Evolutionary conservation across 2,329 filamentous ascomycete genomes (phyloP), one percentile per base, ranked within the genome.

Genomic region (Cytospora paraplurivora): DNA sequence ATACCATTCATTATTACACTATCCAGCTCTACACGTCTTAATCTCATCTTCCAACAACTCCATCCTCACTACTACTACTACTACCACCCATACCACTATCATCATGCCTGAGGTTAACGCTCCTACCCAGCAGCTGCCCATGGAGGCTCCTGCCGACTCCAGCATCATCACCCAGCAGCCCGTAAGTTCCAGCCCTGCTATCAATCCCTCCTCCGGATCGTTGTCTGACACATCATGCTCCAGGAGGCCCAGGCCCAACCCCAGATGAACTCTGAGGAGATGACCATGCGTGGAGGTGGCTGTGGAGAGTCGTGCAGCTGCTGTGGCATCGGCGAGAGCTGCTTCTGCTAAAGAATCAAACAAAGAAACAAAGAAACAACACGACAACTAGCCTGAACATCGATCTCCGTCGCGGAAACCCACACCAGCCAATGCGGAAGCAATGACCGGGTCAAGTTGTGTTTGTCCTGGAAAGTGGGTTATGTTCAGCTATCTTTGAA

Each of bases 111-210:
- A 71, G 67, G 65, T 62, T 50, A 65, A 69, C 52, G 65, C 64
- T 49, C 47, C 71, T 35, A 63, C 69, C 62, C 71, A 72, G 66
- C 72, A 73, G 67, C 70, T 69, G 67, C 69, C 72, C 56, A 75
- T 74, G 73, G 70, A 73, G 59, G 70, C 66, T 47, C 44, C 62
- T 34, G 59, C 67, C 15, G 66, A 67, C 10, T 65, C 58, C 61
- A 66, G 56, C 17, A 66, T 71, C 38, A 62, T 74, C 67, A 69
- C 71, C 12, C 70, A 73, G 67, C 73, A 74, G 65, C 73, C 72
- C 7, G 73, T 75, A 67, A 50, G 72, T 67, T 37, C 7, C 6
- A 38, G 4, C 12, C n/a, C 52, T 6, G 17, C 8, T 10, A 13
- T 8, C 41, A 1, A 13, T 56, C 17, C 27, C 35, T 19, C 27